phyloP scores from a whole-genome alignment of 2,329 filamentous ascomycete species.

The Apiospora kogelbergensis region DNA sequence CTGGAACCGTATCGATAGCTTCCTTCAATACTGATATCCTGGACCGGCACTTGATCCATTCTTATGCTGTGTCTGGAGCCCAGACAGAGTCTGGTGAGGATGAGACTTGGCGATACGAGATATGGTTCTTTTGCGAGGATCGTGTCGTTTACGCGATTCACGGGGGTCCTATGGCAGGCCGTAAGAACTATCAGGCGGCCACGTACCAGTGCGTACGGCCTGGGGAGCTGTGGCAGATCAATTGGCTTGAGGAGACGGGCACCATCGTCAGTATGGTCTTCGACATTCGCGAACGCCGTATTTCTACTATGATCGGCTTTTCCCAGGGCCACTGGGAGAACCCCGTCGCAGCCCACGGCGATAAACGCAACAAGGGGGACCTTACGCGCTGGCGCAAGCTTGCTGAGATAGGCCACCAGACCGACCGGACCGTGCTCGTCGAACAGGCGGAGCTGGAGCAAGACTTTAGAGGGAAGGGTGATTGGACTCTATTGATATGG shows the following conservation, averaged over 20 bases:
- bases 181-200: constrained; percentile 52
- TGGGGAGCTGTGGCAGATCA: constrained; percentile 59
- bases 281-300: constrained; percentile 47
- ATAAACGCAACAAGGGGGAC: constrained; percentile 53
- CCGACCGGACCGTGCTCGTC: constrained; percentile 49
- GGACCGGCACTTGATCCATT: constrained; percentile 18
- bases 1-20: constrained; percentile 9
- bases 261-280: constrained; percentile 56
- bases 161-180: constrained; percentile 58
- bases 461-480: constrained; percentile 48
- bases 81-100: constrained; percentile 15
- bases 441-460: constrained; percentile 54
- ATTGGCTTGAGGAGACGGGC: constrained; percentile 61
- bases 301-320: constrained; percentile 54
- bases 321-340: constrained; percentile 57
- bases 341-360: constrained; percentile 49
- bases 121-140: constrained; percentile 58
- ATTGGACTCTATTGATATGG: constrained; percentile 45
- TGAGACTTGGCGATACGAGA: constrained; percentile 54
- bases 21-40: constrained; percentile 14
- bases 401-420: constrained; percentile 48
- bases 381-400: constrained; percentile 51
- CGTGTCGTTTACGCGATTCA: constrained; percentile 60
- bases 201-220: constrained; percentile 58
- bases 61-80: constrained; percentile 13